Conservation (phyloP, 2,329 filamentous ascomycete genomes). For the Aspergillus versicolor region DNA sequence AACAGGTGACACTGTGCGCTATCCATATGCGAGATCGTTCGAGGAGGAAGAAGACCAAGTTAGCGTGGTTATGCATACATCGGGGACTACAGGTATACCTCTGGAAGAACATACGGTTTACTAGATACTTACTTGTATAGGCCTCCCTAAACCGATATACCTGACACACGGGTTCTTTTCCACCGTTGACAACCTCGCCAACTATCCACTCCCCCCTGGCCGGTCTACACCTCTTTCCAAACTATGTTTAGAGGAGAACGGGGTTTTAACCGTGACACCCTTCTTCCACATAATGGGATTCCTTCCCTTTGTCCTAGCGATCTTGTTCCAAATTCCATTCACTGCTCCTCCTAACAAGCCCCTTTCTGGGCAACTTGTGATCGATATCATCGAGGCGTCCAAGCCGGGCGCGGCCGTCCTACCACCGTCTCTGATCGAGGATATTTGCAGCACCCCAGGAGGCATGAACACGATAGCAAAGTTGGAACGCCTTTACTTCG, state of each 20-base stretch:
- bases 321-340: background rate
- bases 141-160: background rate
- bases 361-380: background rate
- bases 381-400: background rate
- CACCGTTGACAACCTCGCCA: background rate
- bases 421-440: background rate
- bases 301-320: background rate
- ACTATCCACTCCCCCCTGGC: background rate
- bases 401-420: background rate
- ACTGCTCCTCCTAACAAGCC: background rate
- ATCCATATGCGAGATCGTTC: background rate
- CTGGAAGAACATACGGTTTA: background rate
- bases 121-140: background rate
- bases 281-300: background rate
- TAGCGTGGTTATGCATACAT: background rate
- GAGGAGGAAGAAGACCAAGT: background rate
- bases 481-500: background rate
- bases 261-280: background rate
- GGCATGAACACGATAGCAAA: background rate
- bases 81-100: background rate
- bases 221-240: background rate
- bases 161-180: background rate
- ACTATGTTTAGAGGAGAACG: background rate
- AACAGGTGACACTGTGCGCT: background rate
- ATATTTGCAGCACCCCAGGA: background rate